Percentiles rank a stretch among this genome's conserved stretches.
These are phyloP conservation scores for Kwoniella bestiolae DNA, from an alignment of 768 basidiomycete genomes.

Conservation along the genomic window DNA sequence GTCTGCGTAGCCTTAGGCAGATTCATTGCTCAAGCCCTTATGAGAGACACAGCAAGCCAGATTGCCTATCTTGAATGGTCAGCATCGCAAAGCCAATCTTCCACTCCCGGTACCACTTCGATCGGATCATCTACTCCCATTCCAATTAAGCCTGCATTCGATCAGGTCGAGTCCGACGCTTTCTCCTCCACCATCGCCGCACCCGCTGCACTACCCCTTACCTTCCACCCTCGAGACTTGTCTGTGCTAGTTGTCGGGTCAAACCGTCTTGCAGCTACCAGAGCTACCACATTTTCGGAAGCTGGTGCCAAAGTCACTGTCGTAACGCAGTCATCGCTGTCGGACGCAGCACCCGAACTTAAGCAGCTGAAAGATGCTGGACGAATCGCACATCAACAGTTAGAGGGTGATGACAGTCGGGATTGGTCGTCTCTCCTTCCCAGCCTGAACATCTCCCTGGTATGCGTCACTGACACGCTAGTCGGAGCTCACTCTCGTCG, in stretches of 20 bases:
- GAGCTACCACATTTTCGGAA: conserved; percentile 80
- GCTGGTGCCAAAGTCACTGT: conserved; percentile 74
- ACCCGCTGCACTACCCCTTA: conserved; percentile 52
- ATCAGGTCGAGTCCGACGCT: neutral
- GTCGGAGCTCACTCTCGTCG: conserved; percentile 59
- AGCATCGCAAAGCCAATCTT: neutral
- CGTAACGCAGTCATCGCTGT: conserved; percentile 61
- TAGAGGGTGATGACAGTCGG: conserved; percentile 2
- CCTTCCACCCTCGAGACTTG: conserved; percentile 44
- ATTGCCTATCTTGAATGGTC: conserved; percentile 39
- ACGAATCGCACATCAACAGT: conserved; percentile 65
- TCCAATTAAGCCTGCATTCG: neutral
- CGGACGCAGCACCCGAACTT: conserved; percentile 71
- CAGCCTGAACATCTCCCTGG: conserved; percentile 62
- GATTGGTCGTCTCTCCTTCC: conserved; percentile 58
- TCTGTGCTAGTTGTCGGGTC: conserved; percentile 75
- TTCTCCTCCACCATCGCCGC: neutral
- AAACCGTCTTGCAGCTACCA: conserved; percentile 77
- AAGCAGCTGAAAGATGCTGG: conserved; percentile 65
- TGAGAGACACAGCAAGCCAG: conserved; percentile 37
- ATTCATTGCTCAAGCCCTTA: conserved; percentile 63
- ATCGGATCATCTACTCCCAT: neutral
- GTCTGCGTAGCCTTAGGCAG: conserved; percentile 67
- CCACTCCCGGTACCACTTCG: neutral
- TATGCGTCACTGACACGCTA: conserved; percentile 82